Evolutionary conservation across 169 alveolate species (phyloP).

Genomic region (Besnoitia besnoiti): DNA sequence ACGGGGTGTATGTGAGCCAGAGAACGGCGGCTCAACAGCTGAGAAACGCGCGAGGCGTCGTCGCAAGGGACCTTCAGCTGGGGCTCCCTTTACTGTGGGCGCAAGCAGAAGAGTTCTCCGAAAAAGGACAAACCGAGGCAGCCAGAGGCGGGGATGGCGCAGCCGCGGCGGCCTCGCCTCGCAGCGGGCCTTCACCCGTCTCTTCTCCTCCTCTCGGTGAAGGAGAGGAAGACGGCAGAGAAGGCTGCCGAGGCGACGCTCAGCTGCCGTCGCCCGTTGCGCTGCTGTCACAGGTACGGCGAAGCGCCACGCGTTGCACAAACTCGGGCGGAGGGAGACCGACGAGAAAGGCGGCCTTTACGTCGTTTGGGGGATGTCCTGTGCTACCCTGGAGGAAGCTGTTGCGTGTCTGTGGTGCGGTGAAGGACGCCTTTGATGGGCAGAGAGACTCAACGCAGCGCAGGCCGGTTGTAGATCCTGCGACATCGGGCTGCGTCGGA

Average conservation of each 20-base stretch:
- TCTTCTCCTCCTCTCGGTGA: background rate
- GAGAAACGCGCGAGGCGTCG: background rate
- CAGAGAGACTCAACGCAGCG: too few relatives aligned
- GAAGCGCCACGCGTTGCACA: background rate
- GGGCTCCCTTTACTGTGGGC: background rate
- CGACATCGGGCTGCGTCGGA: too few relatives aligned
- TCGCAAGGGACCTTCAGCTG: background rate
- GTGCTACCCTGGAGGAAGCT: too few relatives aligned
- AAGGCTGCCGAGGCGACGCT: background rate
- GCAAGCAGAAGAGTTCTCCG: background rate
- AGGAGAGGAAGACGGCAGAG: background rate
- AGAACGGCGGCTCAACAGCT: background rate
- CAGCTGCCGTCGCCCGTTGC: background rate
- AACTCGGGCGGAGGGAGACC: background rate
- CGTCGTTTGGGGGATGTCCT: too few relatives aligned
- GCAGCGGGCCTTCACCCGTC: too few relatives aligned
- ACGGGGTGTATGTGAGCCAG: constrained; percentile 37
- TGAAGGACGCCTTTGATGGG: background rate
- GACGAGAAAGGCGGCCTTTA: too few relatives aligned
- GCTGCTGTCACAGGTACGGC: background rate
- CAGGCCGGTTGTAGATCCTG: too few relatives aligned
- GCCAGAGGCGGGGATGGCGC: too few relatives aligned
- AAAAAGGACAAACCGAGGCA: background rate
- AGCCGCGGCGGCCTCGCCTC: too few relatives aligned
- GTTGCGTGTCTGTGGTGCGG: too few relatives aligned